Conservation (phyloP, 148 eudicot species). For the Amaranthus hypochondriacus region DNA sequence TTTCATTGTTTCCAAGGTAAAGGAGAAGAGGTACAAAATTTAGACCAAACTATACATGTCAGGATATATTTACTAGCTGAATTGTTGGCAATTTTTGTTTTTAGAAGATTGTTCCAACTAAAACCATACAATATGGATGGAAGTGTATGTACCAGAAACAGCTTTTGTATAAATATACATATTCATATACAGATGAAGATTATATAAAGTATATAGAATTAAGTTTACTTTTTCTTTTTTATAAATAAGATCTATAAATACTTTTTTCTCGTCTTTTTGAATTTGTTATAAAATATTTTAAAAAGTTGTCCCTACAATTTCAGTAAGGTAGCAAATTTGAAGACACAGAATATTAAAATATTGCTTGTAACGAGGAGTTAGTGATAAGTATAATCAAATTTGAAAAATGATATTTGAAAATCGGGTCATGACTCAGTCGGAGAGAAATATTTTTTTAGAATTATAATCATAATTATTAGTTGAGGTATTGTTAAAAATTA, state of each 20-base stretch:
- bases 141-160: slow-evolving; percentile 7
- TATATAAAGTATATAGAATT: slow-evolving; percentile 13
- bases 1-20: slow-evolving; percentile 1
- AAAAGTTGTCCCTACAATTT: background rate
- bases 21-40: slow-evolving; percentile 1
- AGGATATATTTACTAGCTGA: background rate
- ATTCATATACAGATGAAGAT: background rate
- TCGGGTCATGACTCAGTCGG: too few relatives aligned
- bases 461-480: too few relatives aligned
- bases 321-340: background rate
- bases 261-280: slow-evolving; percentile 7
- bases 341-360: too few relatives aligned
- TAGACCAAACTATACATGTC: slow-evolving; percentile 12
- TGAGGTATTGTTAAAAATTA: too few relatives aligned
- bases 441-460: too few relatives aligned
- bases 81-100: slow-evolving; percentile 22
- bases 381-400: too few relatives aligned
- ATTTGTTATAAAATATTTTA: background rate
- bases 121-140: background rate
- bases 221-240: background rate
- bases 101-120: background rate
- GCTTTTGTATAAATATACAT: slow-evolving; percentile 26
- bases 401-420: too few relatives aligned
- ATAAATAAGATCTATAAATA: background rate
- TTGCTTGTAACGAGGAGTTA: too few relatives aligned